Percentiles rank a stretch among this genome's conserved stretches.
Conservation (phyloP, 805 yeast genomes). For the Komagataella pseudopastoris region DNA sequence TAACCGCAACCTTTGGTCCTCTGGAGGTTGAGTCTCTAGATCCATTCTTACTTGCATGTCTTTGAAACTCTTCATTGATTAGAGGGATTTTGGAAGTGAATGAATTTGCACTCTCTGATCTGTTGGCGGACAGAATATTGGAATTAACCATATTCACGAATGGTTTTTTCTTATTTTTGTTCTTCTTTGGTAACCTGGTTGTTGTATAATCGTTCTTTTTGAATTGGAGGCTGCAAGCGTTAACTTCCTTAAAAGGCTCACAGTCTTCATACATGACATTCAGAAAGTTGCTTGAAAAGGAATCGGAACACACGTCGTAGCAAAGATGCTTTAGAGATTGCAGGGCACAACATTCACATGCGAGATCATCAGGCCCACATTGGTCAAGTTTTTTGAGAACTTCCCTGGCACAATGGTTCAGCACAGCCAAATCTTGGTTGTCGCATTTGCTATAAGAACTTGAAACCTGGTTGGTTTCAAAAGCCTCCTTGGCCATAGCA, state of each 20-base stretch:
- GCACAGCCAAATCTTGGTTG: slow-evolving; percentile 25
- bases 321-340: slow-evolving; percentile 32
- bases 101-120: not conserved
- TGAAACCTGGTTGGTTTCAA: not conserved
- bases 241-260: slow-evolving; percentile 29
- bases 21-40: not conserved
- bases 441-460: not conserved
- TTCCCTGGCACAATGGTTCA: slow-evolving; percentile 31
- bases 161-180: slow-evolving; percentile 1
- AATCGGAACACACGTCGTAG: slow-evolving; percentile 33
- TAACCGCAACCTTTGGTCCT: not conserved
- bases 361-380: slow-evolving; percentile 38
- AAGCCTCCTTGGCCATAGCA: not conserved
- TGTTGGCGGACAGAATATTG: slow-evolving; percentile 3
- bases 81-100: not conserved
- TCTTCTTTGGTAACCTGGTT: slow-evolving; percentile 14
- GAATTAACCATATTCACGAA: slow-evolving; percentile 1
- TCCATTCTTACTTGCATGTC: not conserved
- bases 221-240: slow-evolving; percentile 37
- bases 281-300: slow-evolving; percentile 30
- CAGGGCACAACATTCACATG: slow-evolving; percentile 44
- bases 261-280: slow-evolving; percentile 32
- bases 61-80: not conserved
- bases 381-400: slow-evolving; percentile 30
- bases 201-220: slow-evolving; percentile 24